Base-by-base conservation (phyloP, 805 yeast species). In the Metahyphopichia silvanorum region DNA sequence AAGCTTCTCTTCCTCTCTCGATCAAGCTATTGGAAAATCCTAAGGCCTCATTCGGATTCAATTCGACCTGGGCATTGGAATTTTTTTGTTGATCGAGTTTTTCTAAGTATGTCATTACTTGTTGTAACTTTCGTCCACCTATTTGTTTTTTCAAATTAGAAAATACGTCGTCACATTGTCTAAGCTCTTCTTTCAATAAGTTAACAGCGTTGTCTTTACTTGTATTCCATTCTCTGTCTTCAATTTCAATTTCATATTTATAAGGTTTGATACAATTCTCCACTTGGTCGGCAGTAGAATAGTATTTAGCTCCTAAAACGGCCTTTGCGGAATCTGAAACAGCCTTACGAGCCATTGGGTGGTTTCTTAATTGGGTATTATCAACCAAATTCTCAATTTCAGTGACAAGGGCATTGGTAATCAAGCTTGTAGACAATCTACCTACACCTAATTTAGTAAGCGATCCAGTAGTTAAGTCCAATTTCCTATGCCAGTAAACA, bases 201-300 rank as follows among this genome's bases (percentile, higher is more conserved):
- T 63, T 65, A 9, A 78, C 74, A 0, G 97, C 75, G 51, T 85
- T 94, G 20, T 85, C 94, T 38, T 86, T 77, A 23, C 96, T 81
- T 6, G 73, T 53, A 19, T 66, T 62, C 99, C 99, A 93, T 56
- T 93, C 99, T 24, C 96, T 71, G 46, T 89, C 95, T 53, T 93
- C 98, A 30, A 93, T 77, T 51, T 93, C 99, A 38, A 93, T 89
- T 52, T 93, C 99, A 56, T 91, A 93, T 63, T 93, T 93, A 66
- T 83, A 93, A 2, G 99, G 99, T 56, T 93, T 93, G 50, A 93
- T 91, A 63, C 98, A 89, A 58, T 94, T 93, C 51, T 93, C 99
- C 5, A 93, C 98, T 57, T 93, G 99, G 56, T 94, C 99, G 0
- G 98, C 95, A 0, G 98, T 91, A 1, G 95, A 82, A 43, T 80